Evolutionary conservation across 2,329 filamentous ascomycete species (phyloP).

Genomic region (Colletotrichum sublineola): DNA sequence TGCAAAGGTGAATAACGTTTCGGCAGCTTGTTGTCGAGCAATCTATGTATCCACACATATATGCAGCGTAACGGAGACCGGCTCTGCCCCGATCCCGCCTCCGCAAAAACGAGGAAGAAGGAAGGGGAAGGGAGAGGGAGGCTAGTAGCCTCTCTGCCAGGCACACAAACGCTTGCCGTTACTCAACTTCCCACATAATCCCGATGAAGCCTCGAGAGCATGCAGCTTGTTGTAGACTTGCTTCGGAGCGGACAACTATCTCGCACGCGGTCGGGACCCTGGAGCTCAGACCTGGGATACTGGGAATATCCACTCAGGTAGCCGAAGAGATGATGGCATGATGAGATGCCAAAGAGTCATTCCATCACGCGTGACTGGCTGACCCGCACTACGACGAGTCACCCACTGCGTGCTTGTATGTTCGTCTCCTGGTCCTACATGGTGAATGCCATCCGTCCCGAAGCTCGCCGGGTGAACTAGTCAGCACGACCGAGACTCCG

Average conservation of each 20-base stretch:
- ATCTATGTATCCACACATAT: neutral
- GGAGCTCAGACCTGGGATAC: neutral
- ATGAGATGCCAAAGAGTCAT: slow-evolving; percentile 1
- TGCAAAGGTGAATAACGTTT: neutral
- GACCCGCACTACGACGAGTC: neutral
- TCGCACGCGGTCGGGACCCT: neutral
- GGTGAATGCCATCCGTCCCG: neutral
- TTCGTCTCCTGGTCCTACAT: neutral
- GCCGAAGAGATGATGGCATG: neutral
- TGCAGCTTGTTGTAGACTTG: neutral
- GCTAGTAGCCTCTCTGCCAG: neutral
- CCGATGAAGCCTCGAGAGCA: neutral
- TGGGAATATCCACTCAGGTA: neutral
- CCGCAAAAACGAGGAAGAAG: neutral
- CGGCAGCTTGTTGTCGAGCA: neutral
- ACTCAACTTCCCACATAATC: neutral
- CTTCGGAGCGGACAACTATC: neutral
- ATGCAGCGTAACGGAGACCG: neutral
- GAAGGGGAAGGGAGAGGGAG: too few relatives aligned
- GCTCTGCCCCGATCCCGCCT: slow-evolving; percentile 15
- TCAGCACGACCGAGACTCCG: neutral
- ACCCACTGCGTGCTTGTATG: neutral
- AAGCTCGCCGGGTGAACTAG: neutral
- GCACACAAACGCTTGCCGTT: neutral
- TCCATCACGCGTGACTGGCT: neutral